Evolutionary conservation across 257 asterid species (phyloP), one percentile per base, ranked within the genome.

Genomic region (Solanum lycopersicoides): DNA sequence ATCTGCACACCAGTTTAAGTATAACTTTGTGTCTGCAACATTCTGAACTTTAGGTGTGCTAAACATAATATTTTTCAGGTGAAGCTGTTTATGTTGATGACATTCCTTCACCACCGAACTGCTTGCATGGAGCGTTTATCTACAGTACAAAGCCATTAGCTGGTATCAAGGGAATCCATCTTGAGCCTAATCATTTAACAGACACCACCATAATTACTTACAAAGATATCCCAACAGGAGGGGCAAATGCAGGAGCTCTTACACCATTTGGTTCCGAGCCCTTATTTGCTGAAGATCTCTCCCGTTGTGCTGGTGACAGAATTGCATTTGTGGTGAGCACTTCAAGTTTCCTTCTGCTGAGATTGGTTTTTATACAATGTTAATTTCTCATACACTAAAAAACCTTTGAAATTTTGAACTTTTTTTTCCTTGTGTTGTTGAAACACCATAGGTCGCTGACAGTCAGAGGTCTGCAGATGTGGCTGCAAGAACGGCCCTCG

Each of bases 61-160:
- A 39, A 21, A 28, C 8, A 6, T 68, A 28, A 13, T 68, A 30
- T 68, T 13, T 68, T 68, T 13, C 74, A 68, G 74, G 74, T 3
- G 74, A 68, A 68, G 74, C 74, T 28, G 74, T 68, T 32, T 95
- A 71, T 89, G 95, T 94, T 71, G 97, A 95, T 89, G 98, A 95
- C 86, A 91, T 93, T 87, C 98, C 98, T 5, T 91, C 97, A 30
- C 98, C 98, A 30, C 93, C 93, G 16, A 87, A 87, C 88, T 95
- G 97, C 86, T 89, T 94, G 83, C 82, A 94, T 72, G 96, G 97
- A 88, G 93, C 97, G 25, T 93, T 93, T 89, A 91, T 94, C 32
- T 94, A 90, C 65, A 95, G 98, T 91, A 91, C 94, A 20, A 88
- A 89, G 68, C 95, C 98, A 60, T 88, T 92, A 76, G 95, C 94